These are phyloP conservation scores for Geotrichum siamense DNA, from an alignment of 1,139 yeast genomes.

Conservation along the genomic window DNA sequence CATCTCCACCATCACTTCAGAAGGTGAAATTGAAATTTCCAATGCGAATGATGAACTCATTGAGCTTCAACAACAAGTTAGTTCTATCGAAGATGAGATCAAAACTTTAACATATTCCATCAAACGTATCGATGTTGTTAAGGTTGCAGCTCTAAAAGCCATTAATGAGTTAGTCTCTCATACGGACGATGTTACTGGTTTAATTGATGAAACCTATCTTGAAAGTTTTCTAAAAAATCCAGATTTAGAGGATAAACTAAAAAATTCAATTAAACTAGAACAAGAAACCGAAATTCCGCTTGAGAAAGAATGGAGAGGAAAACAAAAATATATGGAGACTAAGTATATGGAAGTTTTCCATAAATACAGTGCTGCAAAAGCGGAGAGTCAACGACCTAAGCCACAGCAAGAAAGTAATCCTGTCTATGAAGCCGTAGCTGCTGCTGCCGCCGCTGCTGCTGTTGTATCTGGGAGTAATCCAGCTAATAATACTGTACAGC, in stretches of 20 bases:
- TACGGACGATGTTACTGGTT: conserved; percentile 26
- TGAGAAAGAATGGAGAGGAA: conserved; percentile 31
- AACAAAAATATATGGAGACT: conserved; percentile 32
- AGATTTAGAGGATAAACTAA: conserved; percentile 22
- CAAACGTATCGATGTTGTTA: conserved; percentile 21
- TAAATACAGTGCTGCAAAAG: conserved; percentile 30
- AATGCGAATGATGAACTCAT: conserved; percentile 5
- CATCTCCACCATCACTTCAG: conserved; percentile 1
- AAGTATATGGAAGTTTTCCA: conserved; percentile 31
- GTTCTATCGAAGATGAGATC: conserved; percentile 37
- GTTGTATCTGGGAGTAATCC: conserved; percentile 13
- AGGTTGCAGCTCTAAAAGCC: conserved; percentile 21
- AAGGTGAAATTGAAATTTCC: conserved; percentile 5
- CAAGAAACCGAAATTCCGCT: conserved; percentile 24
- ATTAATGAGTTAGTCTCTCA: conserved; percentile 21
- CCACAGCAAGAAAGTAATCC: conserved; percentile 10
- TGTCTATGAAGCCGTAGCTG: conserved; percentile 15
- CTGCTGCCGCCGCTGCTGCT: conserved; percentile 15
- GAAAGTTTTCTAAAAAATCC: conserved; percentile 22
- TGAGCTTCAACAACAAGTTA: conserved; percentile 6
- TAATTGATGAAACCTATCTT: conserved; percentile 23
- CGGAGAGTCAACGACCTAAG: conserved; percentile 21
- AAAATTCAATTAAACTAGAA: conserved; percentile 23
- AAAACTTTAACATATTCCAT: conserved; percentile 28
- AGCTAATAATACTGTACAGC: conserved; percentile 15